Evolutionary conservation across 768 basidiomycete species (phyloP).

Genomic region (Tricholoma flavovirens): DNA sequence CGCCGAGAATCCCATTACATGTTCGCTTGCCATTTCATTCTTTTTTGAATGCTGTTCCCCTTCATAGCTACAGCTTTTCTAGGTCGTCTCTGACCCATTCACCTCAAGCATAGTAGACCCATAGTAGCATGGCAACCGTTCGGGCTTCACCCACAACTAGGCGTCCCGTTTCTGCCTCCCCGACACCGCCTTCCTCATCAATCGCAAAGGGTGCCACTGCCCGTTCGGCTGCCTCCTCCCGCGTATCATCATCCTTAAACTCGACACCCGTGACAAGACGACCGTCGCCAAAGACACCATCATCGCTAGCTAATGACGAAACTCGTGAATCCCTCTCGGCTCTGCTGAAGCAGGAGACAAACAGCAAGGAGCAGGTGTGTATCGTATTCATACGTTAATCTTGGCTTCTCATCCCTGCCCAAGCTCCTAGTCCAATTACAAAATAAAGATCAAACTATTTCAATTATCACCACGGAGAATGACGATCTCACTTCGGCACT

Average conservation of each 20-base stretch:
- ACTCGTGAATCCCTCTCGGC: constrained; percentile 51
- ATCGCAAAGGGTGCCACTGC: constrained; percentile 53
- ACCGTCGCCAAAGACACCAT: constrained; percentile 41
- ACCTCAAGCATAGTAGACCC: neutral
- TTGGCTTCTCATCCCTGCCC: constrained; percentile 5
- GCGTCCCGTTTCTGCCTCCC: constrained; percentile 38
- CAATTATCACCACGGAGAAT: constrained; percentile 58
- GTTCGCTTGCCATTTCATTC: neutral
- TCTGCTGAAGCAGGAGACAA: constrained; percentile 70
- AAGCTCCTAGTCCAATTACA: constrained; percentile 76
- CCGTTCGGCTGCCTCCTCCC: constrained; percentile 59
- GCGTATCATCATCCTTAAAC: constrained; percentile 47
- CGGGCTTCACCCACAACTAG: constrained; percentile 42
- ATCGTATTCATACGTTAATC: constrained; percentile 5
- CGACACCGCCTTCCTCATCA: constrained; percentile 38
- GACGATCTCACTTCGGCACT: constrained; percentile 58
- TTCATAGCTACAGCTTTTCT: neutral
- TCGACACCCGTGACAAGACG: constrained; percentile 44
- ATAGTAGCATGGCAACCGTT: constrained; percentile 36
- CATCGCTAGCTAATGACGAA: constrained; percentile 39
- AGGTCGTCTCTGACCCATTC: neutral
- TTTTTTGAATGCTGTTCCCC: neutral
- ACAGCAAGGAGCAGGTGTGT: constrained; percentile 74
- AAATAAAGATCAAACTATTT: constrained; percentile 69
- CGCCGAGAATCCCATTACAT: neutral